Percentiles rank a stretch among this genome's conserved stretches.
Evolutionary conservation across 139 green algal genomes (phyloP).

Genomic region (Nannochloris sp.): DNA sequence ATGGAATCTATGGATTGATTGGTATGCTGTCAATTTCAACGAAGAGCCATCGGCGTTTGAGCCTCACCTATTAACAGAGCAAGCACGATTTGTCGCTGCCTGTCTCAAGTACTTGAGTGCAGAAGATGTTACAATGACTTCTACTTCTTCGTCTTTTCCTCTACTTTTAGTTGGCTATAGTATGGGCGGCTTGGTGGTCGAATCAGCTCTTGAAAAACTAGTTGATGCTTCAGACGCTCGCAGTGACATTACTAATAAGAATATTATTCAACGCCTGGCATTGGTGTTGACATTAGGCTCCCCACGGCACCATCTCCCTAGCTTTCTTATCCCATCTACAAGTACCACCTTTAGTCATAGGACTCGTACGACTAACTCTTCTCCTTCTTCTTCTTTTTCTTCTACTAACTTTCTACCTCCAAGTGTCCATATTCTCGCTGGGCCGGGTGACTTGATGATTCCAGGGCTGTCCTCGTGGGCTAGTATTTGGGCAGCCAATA

Average conservation of each 20-base stretch:
- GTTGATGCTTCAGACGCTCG: no score
- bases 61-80: not conserved
- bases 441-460: conserved; percentile 1
- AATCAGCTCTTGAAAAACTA: not conserved
- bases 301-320: not conserved
- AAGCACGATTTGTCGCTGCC: not conserved
- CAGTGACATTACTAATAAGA: no score
- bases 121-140: no score
- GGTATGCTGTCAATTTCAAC: conserved; percentile 1
- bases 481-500: not conserved
- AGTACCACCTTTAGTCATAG: no score
- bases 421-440: not conserved
- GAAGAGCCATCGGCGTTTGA: conserved; percentile 10
- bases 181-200: conserved; percentile 7
- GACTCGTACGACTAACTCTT: no score
- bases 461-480: conserved; percentile 3
- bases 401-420: not conserved
- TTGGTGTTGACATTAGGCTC: not conserved
- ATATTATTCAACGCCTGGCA: no score
- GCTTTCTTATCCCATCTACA: conserved; percentile 2
- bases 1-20: not conserved
- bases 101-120: not conserved
- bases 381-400: not conserved
- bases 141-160: not conserved
- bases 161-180: conserved; percentile 6